Conservation (phyloP, 2,329 filamentous ascomycete species). For the Neofusicoccum cordaticola region DNA sequence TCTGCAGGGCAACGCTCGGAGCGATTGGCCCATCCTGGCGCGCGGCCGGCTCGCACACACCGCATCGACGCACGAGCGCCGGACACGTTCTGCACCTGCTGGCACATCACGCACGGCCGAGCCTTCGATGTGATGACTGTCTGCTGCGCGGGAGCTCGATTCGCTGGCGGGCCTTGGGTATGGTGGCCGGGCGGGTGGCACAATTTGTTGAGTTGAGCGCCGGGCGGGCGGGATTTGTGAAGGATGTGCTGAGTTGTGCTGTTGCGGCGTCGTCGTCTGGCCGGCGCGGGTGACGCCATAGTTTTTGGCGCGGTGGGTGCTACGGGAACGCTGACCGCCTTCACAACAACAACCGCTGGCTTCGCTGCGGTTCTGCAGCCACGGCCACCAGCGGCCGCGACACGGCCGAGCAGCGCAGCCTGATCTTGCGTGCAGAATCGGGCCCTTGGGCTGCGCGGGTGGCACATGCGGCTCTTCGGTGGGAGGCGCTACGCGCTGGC, state of each 20-base stretch:
- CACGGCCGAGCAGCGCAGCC: not conserved
- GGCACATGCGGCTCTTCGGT: conserved; percentile 6
- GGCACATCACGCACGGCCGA: conserved; percentile 11
- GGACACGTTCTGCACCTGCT: conserved; percentile 13
- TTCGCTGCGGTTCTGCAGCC: not conserved
- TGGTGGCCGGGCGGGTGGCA: not conserved
- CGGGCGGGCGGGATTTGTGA: not conserved
- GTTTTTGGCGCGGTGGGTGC: not conserved
- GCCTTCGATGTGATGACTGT: not conserved
- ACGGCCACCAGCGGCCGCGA: not conserved
- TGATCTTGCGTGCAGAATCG: not conserved
- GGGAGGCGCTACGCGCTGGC: not conserved
- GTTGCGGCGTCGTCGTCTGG: not conserved
- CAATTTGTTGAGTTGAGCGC: not conserved
- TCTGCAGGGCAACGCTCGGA: conserved; percentile 3
- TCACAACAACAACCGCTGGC: not conserved
- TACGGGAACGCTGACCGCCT: conserved; percentile 13
- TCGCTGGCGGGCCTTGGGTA: not conserved
- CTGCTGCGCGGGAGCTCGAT: not conserved
- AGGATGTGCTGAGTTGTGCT: conserved; percentile 10
- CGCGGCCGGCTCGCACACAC: conserved; percentile 13
- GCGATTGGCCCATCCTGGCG: not conserved
- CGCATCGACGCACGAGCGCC: conserved; percentile 16
- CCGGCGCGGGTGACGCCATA: conserved; percentile 9
- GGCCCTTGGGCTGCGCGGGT: not conserved